Evolutionary conservation across 1,284 basidiomycete genomes (phyloP), one percentile per base, ranked within the genome.

Genomic region (Ganoderma multipileum): DNA sequence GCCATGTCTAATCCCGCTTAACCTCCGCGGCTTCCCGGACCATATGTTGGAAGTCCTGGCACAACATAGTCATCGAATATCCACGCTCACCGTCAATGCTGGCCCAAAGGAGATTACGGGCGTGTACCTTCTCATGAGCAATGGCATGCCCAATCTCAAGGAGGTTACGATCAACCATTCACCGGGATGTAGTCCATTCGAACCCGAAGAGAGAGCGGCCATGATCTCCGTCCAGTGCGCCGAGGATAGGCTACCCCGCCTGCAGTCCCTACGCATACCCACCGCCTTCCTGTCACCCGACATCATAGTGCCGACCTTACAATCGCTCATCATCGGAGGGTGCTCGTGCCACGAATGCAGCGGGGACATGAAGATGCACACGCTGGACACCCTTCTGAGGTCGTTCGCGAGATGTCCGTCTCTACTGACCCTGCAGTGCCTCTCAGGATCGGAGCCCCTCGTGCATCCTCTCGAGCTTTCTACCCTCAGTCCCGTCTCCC

Each of bases 91-190:
- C 18, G 42, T 68, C 30, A 54, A 44, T 8, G 28, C 58, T 14
- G 16, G 42, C 20, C 47, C 63, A 12, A 28, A 57, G 23, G 20
- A 65, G 12, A 60, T 64, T 20, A 39, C 60, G 6, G 55, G 42
- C 30, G 28, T 68, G 20, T 68, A 65, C n/a, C 47, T 33, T 16
- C 39, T 68, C 60, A 30, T 68, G 9, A 42, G 60, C 36, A n/a
- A 23, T 26, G 67, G 63, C 12, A 47, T 68, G 59, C 63, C 52
- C 23, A 60, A 54, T 12, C 26, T 68, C n/a, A 44, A 12, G n/a
- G 36, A 39, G 26, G 50, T 68, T 30, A 30, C 23, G 5, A 26
- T 68, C 33, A 16, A 28, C 14, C 67, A 68, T 36, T 18, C n/a
- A 8, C 30, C 38, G 0, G n/a, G n/a, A 0, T 55, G 39, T 18